A percentile compares a stretch with the other conserved stretches of the same genome.
phyloP scores from a whole-genome alignment of 257 asterid genomes.

The Solanum medicagineum region DNA sequence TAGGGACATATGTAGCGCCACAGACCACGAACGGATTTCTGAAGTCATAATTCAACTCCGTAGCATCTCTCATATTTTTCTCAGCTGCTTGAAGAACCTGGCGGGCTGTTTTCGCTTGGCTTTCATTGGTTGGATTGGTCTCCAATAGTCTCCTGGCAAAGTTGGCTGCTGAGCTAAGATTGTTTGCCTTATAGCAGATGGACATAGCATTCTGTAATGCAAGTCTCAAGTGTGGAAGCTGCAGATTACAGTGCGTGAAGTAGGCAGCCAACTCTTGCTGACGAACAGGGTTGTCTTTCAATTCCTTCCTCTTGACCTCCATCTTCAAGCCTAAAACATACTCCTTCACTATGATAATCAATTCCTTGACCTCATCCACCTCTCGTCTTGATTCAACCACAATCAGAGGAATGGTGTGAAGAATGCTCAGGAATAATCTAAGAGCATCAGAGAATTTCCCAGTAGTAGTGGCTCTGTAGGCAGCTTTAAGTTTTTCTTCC shows the following conservation, averaged over 20 bases:
- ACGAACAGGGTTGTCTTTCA: conserved; percentile 53
- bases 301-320: conserved; percentile 79
- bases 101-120: conserved; percentile 50
- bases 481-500: conserved; percentile 71
- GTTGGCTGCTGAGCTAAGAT: conserved; percentile 59
- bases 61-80: conserved; percentile 55
- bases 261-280: conserved; percentile 93
- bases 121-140: conserved; percentile 56
- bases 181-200: conserved; percentile 47
- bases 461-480: conserved; percentile 61
- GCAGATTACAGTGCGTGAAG: conserved; percentile 76
- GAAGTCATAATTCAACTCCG: conserved; percentile 65
- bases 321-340: conserved; percentile 63
- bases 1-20: conserved; percentile 77
- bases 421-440: conserved; percentile 37
- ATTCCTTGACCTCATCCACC: conserved; percentile 80
- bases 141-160: conserved; percentile 75
- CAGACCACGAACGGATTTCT: conserved; percentile 83
- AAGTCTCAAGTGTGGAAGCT: conserved; percentile 65
- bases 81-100: conserved; percentile 68
- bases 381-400: conserved; percentile 74
- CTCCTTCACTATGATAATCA: conserved; percentile 52
- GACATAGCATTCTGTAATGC: conserved; percentile 59
- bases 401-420: conserved; percentile 62
- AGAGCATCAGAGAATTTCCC: conserved; percentile 81